Evolutionary conservation across 1,284 basidiomycete species (phyloP), one percentile per base, ranked within the genome.

Genomic region (Irpex sp.): DNA sequence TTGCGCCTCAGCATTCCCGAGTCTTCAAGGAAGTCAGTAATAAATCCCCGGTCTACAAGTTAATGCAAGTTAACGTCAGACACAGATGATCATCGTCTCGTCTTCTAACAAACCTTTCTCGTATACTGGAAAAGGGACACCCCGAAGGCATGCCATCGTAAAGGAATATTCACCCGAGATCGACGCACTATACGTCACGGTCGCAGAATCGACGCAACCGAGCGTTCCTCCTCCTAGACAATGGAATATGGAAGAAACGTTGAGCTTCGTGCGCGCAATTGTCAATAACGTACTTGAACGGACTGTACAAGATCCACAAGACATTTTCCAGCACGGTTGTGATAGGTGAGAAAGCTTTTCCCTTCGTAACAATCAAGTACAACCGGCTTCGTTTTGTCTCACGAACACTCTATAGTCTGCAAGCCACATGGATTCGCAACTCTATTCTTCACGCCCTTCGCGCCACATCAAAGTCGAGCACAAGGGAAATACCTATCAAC

Each of bases 341-440:
- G 79, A 81, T 64, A 80, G 79, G 78, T 76, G 50, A 8, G 58
- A n/a, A n/a, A 7, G 15, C 11, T 9, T 11, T 15, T 43, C 8
- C 15, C 39, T 2, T 43, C 39, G 17, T 11, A 8, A 11, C 35
- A 17, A 15, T 39, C 33, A 46, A 26, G 5, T 15, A 0, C 49
- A 26, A 2, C 4, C 11, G 11, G 26, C 17, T 21, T 6, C 50
- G 3, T 21, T 11, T n/a, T 9, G 13, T 21, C 47, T 17, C 21
- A 26, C 26, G 26, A 26, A 26, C 26, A 26, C 26, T 26, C 5
- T 47, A 15, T 51, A 78, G 78, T 67, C 66, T 81, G 9, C 75
- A 77, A 65, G 74, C 78, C 5, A 78, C 76, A 0, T 78, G 74
- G 69, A 78, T 81, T 50, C 72, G 79, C 11, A 80, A 79, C 67